Conservation (phyloP, 2,329 filamentous ascomycete species). For the Fusarium beomiforme region DNA sequence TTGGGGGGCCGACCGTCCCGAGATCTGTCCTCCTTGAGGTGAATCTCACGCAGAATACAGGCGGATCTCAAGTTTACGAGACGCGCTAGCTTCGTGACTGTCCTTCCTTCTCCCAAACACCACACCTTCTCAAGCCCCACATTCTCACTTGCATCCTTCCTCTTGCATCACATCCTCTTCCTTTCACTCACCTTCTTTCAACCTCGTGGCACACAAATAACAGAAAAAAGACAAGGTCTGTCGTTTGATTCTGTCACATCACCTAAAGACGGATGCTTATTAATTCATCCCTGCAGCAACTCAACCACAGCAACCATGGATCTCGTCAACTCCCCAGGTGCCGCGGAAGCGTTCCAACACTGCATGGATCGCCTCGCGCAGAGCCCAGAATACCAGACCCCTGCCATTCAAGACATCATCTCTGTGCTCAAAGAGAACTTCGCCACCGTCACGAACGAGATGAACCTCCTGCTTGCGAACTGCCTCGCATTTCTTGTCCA, state of each 20-base stretch:
- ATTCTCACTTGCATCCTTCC: background rate
- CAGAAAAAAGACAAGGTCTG: background rate
- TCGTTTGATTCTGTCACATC: background rate
- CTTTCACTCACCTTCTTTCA: background rate
- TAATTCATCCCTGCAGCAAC: background rate
- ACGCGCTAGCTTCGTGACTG: background rate
- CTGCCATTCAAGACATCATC: background rate
- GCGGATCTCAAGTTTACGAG: background rate
- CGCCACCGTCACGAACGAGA: rapidly evolving
- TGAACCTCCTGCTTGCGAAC: background rate
- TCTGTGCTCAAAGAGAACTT: rapidly evolving
- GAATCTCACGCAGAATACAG: background rate
- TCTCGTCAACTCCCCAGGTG: background rate
- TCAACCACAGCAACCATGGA: rapidly evolving
- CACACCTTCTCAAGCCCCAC: background rate
- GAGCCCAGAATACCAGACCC: background rate
- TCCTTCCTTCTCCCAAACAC: background rate
- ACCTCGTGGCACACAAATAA: rapidly evolving
- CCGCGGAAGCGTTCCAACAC: background rate
- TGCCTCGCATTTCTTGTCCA: background rate
- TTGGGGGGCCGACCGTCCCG: too few species aligned
- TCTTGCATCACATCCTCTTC: background rate
- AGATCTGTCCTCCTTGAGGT: background rate
- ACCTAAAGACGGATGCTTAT: background rate
- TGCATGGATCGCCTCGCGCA: rapidly evolving